Conservation (phyloP, 495 filamentous ascomycete genomes). For the Hypoxylon cercidicola region DNA sequence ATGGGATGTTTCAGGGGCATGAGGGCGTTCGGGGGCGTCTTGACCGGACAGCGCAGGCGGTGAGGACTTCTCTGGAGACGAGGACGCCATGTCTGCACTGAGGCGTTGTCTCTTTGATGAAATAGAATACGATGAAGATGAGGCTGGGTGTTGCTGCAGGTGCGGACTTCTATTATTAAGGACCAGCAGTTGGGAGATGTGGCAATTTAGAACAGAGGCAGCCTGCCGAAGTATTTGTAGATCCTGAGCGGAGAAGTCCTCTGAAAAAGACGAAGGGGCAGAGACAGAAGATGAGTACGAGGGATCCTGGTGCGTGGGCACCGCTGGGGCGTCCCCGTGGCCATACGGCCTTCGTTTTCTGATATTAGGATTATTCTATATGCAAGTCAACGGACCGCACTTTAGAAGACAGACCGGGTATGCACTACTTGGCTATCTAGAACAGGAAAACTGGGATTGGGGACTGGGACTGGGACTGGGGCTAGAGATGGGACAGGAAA, state of each 20-base stretch:
- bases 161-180: slow-evolving; percentile 44
- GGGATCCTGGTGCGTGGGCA: slow-evolving; percentile 51
- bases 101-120: slow-evolving; percentile 52
- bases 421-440: slow-evolving; percentile 44
- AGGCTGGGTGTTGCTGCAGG: slow-evolving; percentile 34
- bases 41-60: slow-evolving; percentile 39
- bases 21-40: slow-evolving; percentile 37
- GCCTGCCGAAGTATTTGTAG: slow-evolving; percentile 55
- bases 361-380: slow-evolving; percentile 60
- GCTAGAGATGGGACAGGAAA: slow-evolving; percentile 10
- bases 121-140: slow-evolving; percentile 33
- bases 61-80: slow-evolving; percentile 54
- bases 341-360: slow-evolving; percentile 60
- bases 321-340: slow-evolving; percentile 53
- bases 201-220: slow-evolving; percentile 45
- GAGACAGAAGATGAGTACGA: slow-evolving; percentile 44
- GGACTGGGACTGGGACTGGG: no score
- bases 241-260: slow-evolving; percentile 46
- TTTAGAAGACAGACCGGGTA: slow-evolving; percentile 37
- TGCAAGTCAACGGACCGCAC: slow-evolving; percentile 59
- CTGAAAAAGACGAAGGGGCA: slow-evolving; percentile 42
- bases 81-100: slow-evolving; percentile 40
- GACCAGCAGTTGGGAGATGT: slow-evolving; percentile 41
- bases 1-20: slow-evolving; percentile 33
- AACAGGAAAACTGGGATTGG: slow-evolving; percentile 16